Conservation (phyloP, 164 flowering plant species). For the Chimonanthus salicifolius region DNA sequence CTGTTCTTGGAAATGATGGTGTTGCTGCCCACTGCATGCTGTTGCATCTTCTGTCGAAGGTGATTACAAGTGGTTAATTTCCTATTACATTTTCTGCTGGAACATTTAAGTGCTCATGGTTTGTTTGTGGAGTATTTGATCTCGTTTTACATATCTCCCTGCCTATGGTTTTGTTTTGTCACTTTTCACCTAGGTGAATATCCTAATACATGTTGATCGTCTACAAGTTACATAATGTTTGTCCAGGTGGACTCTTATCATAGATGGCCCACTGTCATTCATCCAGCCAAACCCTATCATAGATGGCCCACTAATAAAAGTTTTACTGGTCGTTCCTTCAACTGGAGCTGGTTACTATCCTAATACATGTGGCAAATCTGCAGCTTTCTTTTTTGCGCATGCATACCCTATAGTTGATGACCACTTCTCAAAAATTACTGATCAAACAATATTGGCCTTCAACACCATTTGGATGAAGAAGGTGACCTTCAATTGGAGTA, state of each 20-base stretch:
- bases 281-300: too few species aligned
- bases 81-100: background rate
- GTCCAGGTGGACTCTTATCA: too few species aligned
- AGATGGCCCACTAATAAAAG: too few species aligned
- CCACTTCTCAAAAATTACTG: background rate
- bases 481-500: too few species aligned
- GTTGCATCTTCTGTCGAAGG: slow-evolving; percentile 87
- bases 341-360: background rate
- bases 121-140: background rate
- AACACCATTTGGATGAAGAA: background rate
- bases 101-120: background rate
- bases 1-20: slow-evolving; percentile 77
- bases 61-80: slow-evolving; percentile 17
- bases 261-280: too few species aligned
- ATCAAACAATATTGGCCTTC: background rate
- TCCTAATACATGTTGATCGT: background rate
- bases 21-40: slow-evolving; percentile 78
- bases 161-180: background rate
- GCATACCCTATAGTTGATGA: background rate
- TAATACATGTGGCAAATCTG: background rate
- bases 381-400: background rate
- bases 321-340: too few species aligned
- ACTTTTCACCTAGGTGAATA: background rate
- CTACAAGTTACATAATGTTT: too few species aligned
- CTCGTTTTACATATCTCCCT: too few species aligned